phyloP scores from a whole-genome alignment of 176 grass and related monocot species.

The Aegilops longissima region DNA sequence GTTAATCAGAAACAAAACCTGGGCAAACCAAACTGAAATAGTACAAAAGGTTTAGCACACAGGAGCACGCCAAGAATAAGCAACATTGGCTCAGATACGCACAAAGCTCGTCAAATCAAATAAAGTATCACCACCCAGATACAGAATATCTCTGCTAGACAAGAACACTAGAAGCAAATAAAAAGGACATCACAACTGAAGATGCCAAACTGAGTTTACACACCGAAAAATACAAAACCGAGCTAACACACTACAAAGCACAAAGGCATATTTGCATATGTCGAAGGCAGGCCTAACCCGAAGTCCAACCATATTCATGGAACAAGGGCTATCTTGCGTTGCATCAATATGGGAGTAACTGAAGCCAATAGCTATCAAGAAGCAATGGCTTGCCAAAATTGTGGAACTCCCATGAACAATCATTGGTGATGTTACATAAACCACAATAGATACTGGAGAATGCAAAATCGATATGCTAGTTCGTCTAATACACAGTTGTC shows the following conservation, averaged over 20 bases:
- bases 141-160: conserved; percentile 23
- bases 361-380: neutral
- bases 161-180: neutral
- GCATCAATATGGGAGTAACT: conserved; percentile 4
- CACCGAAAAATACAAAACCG: neutral
- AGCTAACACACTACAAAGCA: neutral
- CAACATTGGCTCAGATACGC: conserved; percentile 37
- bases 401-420: neutral
- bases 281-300: conserved; percentile 24
- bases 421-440: neutral
- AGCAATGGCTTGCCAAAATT: neutral
- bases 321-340: conserved; percentile 11
- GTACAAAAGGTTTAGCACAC: neutral
- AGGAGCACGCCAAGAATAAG: neutral
- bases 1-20: neutral
- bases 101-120: conserved; percentile 46
- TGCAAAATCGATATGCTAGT: neutral
- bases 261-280: neutral
- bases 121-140: conserved; percentile 53
- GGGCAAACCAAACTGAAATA: neutral
- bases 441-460: neutral
- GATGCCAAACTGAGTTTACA: neutral
- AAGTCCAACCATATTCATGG: neutral
- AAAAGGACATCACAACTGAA: conserved; percentile 49
- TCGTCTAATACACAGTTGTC: neutral